Evolutionary conservation across 371 early-diverging fungal species (phyloP), one percentile per base, ranked within the genome.

Genomic region (Mucor plumbeus): DNA sequence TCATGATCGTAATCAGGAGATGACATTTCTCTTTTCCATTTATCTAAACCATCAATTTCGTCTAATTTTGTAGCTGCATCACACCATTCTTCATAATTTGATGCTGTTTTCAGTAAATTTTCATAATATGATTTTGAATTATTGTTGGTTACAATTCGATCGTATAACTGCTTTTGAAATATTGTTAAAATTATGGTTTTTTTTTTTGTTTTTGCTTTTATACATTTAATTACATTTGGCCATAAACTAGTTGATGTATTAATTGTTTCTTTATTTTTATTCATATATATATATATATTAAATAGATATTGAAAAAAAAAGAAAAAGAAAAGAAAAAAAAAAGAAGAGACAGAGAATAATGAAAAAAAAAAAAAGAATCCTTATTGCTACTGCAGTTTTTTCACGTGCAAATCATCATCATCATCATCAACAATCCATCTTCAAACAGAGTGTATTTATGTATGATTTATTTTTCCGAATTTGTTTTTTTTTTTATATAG

Each of bases 1-100:
- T 87, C 86, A 79, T 90, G 91, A 69, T 95, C 96, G 64, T 94
- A 95, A 60, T 90, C 87, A 6, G 82, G 64, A 33, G 92, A 92
- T 19, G 50, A 62, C 0, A 88, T 83, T 65, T 90, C 85, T 33
- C 74, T 73, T 64, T 92, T 92, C 94, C 94, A 95, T 41, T 70
- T 70, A 41, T 94, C 90, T 33, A 87, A 81, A 85, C 92, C 92
- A 68, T 90, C 84, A 13, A 88, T 68, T 47, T 81, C 78, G 72
- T 94, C 95, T 15, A 94, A 77, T 34, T 82, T 65, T 3, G 68
- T 61, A 0, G 92, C 93, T 10, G 92, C 92, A 9, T 88, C 87
- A 0, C 83, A 72, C 93, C 93, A 94, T 64, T 92, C 92, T 43
- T 93, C 92, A 65, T 89, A 93, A 61, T 74, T 86, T 33, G 84